These are phyloP conservation scores for Trichosporon coremiiforme DNA, from an alignment of 1,284 basidiomycete species.

Conservation along the genomic window DNA sequence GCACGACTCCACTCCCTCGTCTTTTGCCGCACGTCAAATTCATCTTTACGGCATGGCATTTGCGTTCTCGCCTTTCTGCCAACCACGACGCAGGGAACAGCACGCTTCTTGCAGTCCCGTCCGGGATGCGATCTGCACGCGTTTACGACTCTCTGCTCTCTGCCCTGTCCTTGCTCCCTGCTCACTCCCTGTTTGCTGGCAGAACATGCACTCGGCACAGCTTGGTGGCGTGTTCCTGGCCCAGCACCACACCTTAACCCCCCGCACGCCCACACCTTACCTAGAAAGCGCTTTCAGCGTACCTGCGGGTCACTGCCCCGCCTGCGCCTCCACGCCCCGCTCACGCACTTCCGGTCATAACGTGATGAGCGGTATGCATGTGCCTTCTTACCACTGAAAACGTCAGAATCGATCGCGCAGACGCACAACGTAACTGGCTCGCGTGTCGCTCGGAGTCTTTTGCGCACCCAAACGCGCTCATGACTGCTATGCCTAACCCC, in stretches of 20 bases:
- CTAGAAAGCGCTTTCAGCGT: background rate
- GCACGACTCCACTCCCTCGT: background rate
- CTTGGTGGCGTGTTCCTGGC: background rate
- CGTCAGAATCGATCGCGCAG: no score
- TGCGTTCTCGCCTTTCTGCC: no score
- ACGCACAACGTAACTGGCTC: background rate
- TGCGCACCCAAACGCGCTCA: background rate
- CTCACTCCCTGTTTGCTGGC: no score
- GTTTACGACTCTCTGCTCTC: no score
- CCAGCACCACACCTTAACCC: background rate
- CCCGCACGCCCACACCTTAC: background rate
- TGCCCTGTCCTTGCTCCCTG: no score
- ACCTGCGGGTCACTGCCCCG: background rate
- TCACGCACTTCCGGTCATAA: background rate
- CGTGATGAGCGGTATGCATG: background rate
- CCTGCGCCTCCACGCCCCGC: background rate
- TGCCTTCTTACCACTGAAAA: background rate
- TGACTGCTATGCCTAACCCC: background rate
- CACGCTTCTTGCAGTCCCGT: no score
- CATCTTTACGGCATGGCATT: background rate
- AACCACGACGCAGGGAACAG: no score
- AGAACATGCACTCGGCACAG: no score
- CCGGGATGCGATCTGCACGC: no score
- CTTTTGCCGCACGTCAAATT: background rate
- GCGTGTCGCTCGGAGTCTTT: background rate